phyloP scores from a whole-genome alignment of 768 basidiomycete genomes.

The Porpolomopsis calyptriformis region DNA sequence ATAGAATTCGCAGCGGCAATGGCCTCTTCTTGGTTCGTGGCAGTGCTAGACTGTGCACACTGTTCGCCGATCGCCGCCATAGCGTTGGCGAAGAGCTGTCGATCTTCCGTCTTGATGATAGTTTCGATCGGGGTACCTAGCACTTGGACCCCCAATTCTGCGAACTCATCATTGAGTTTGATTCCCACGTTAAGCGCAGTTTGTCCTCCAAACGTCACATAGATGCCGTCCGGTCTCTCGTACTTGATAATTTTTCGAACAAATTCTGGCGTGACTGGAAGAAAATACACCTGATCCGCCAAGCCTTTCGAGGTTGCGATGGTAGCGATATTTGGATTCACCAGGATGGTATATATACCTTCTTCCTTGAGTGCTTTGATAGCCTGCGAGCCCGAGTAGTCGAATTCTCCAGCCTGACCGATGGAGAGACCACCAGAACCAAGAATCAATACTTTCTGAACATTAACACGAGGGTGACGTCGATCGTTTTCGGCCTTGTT shows the following conservation, averaged over 20 bases:
- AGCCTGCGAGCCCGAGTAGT: constrained; percentile 98
- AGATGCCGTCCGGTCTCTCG: constrained; percentile 98
- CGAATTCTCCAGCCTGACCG: constrained; percentile 98
- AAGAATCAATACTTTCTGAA: constrained; percentile 90
- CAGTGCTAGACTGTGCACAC: constrained; percentile 83
- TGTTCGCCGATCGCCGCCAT: constrained; percentile 96
- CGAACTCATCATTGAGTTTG: constrained; percentile 96
- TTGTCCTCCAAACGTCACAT: constrained; percentile 97
- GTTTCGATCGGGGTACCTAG: constrained; percentile 96
- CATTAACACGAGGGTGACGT: constrained; percentile 59
- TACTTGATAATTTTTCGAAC: constrained; percentile 97
- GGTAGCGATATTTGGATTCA: constrained; percentile 99
- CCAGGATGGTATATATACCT: constrained; percentile 96
- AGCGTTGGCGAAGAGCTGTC: constrained; percentile 85
- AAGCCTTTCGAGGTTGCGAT: constrained; percentile 96
- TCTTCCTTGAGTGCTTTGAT: constrained; percentile 99
- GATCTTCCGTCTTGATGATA: constrained; percentile 93
- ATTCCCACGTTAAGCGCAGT: constrained; percentile 95
- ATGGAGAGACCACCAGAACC: constrained; percentile 97
- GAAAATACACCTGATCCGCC: constrained; percentile 99
- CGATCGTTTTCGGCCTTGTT: constrained; percentile 73
- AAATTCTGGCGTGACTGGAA: constrained; percentile 96
- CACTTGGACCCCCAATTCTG: constrained; percentile 78
- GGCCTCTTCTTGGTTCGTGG: constrained; percentile 80
- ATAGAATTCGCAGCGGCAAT: constrained; percentile 71